Evolutionary conservation across 2,329 filamentous ascomycete genomes (phyloP), one percentile per base, ranked within the genome.

Genomic region (Verticillium albo-atrum): DNA sequence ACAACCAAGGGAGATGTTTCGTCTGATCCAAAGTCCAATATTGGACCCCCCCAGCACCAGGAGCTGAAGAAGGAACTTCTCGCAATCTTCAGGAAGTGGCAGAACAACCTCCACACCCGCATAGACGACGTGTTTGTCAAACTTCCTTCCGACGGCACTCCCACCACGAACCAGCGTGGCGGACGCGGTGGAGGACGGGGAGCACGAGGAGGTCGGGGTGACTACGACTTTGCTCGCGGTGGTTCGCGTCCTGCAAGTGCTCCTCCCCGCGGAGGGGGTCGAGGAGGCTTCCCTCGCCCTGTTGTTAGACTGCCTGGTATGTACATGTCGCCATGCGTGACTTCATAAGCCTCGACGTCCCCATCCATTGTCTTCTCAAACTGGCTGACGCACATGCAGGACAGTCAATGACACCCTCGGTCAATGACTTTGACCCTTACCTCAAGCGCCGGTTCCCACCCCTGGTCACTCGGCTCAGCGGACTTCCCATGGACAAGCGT

Each of bases 21-120:
- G 6, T 23, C 9, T 6, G 42, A 50, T 3, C 9, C 20, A n/a
- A 23, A 23, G 3, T 23, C 42, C 42, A 50, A 50, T 10, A 20
- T 20, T 1, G 42, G 42, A 7, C n/a, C 4, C 17, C 42, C 27
- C 7, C 55, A 57, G 27, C 37, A 50, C 10, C 59, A 61, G 34
- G 88, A 91, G 66, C 74, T 92, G 66, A 92, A 87, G 75, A 86
- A 83, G 63, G 87, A 89, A 58, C 82, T 87, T 2, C 71, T 96
- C 5, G 76, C 81, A 6, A 87, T 89, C 69, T 96, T 94, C 70
- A 86, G 89, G 60, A 89, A 91, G 64, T 98, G 94, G 94, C 85
- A 91, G 67, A 81, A 85, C 6, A 79, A 80, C 14, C 84, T 97
- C 10, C 77, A 91, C 47, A 81, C 85, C 59, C 84, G 92, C 15